Evolutionary conservation across 2,329 filamentous ascomycete genomes (phyloP).

Genomic region (Ilyonectria robusta): DNA sequence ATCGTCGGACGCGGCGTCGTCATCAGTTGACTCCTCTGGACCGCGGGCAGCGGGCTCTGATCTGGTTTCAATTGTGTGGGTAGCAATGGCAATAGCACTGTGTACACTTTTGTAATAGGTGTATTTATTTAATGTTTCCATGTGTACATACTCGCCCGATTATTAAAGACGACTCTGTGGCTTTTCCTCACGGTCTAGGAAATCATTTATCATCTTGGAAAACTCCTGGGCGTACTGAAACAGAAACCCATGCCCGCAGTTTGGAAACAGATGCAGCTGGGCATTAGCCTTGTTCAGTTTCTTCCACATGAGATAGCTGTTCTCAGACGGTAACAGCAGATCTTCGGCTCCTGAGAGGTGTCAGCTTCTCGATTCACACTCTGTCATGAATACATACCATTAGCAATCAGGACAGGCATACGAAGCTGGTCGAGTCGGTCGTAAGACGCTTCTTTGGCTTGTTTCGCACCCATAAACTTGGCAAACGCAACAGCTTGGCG

Average conservation of each 20-base stretch:
- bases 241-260: conserved; percentile 55
- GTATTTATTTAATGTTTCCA: too few relatives aligned
- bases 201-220: conserved; percentile 51
- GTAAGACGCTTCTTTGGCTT: conserved; percentile 52
- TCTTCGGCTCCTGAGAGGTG: conserved; percentile 51
- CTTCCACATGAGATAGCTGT: conserved; percentile 56
- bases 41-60: background rate
- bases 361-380: background rate
- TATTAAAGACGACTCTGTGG: conserved; percentile 37
- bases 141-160: too few relatives aligned
- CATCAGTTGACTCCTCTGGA: background rate
- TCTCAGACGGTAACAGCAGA: conserved; percentile 53
- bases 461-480: conserved; percentile 54
- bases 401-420: conserved; percentile 56
- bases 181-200: conserved; percentile 42
- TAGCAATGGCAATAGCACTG: background rate
- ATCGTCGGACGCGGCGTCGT: background rate
- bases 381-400: conserved; percentile 48
- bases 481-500: conserved; percentile 52
- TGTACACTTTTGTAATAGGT: background rate
- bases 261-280: conserved; percentile 53
- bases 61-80: too few relatives aligned
- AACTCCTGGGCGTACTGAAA: conserved; percentile 53
- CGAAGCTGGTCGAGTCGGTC: conserved; percentile 51
- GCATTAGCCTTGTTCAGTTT: conserved; percentile 50